Evolutionary conservation across 2,329 filamentous ascomycete species (phyloP).

Genomic region (Scytalidium lignicola): DNA sequence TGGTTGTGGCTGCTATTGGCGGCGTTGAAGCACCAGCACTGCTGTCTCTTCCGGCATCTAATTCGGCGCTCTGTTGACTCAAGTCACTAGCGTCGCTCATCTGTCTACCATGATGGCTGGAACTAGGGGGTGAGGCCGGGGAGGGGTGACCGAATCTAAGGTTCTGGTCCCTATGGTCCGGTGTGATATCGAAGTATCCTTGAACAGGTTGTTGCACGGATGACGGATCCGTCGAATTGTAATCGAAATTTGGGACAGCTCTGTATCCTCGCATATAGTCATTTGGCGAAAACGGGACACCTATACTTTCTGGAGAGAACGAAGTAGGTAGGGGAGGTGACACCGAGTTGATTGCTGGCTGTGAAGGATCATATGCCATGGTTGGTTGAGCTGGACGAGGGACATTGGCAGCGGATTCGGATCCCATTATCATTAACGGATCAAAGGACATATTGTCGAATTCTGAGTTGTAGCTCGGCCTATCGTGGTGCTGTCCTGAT

Average conservation of each 20-base stretch:
- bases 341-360: slow-evolving; percentile 14
- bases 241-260: slow-evolving; percentile 15
- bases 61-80: slow-evolving; percentile 15
- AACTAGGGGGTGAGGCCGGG: slow-evolving; percentile 6
- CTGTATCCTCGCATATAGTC: slow-evolving; percentile 16
- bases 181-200: slow-evolving; percentile 17
- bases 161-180: slow-evolving; percentile 9
- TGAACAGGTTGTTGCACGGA: slow-evolving; percentile 10
- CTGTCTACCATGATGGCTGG: slow-evolving; percentile 17
- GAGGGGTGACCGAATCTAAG: slow-evolving; percentile 9
- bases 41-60: slow-evolving; percentile 13
- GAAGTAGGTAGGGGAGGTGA: slow-evolving; percentile 17
- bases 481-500: slow-evolving; percentile 6
- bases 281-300: slow-evolving; percentile 2
- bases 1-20: not conserved
- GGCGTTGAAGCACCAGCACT: not conserved
- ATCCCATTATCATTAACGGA: slow-evolving; percentile 22
- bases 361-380: slow-evolving; percentile 7
- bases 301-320: slow-evolving; percentile 12
- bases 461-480: slow-evolving; percentile 11
- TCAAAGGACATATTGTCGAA: slow-evolving; percentile 21
- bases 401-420: slow-evolving; percentile 12
- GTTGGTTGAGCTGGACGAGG: slow-evolving; percentile 10
- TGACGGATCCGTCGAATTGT: slow-evolving; percentile 12
- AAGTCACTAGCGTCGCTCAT: slow-evolving; percentile 17